phyloP scores from a whole-genome alignment of 768 basidiomycete genomes.

The Cystobasidium ongulense region DNA sequence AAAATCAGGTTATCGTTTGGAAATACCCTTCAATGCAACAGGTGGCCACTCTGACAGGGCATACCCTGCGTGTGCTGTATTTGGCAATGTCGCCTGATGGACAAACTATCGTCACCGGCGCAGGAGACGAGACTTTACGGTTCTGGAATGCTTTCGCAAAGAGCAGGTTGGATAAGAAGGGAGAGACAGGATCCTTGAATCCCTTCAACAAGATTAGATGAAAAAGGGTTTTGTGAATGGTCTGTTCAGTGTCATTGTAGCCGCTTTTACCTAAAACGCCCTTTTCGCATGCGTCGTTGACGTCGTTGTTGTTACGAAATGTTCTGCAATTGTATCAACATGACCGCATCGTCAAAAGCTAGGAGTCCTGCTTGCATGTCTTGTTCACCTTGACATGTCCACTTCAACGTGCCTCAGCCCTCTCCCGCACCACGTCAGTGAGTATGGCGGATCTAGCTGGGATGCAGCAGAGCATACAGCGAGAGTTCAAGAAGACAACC shows the following conservation, averaged over 20 bases:
- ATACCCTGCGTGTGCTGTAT: slow-evolving; percentile 88
- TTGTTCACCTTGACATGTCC: too few species aligned
- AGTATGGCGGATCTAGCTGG: not conserved
- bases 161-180: slow-evolving; percentile 38
- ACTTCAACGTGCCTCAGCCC: not conserved
- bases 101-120: slow-evolving; percentile 95
- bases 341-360: too few species aligned
- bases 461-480: not conserved
- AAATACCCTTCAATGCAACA: slow-evolving; percentile 86
- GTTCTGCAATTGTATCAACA: not conserved
- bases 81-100: slow-evolving; percentile 97
- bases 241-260: not conserved
- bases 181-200: slow-evolving; percentile 36
- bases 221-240: not conserved
- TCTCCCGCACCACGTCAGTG: too few species aligned
- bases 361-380: too few species aligned
- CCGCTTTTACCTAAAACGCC: not conserved
- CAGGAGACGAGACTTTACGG: slow-evolving; percentile 89
- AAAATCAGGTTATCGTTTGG: slow-evolving; percentile 68
- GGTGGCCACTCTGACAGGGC: slow-evolving; percentile 88
- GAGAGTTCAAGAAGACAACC: not conserved
- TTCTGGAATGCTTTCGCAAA: slow-evolving; percentile 94
- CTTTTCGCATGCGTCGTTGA: not conserved
- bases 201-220: slow-evolving; percentile 39
- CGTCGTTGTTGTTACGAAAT: not conserved